Evolutionary conservation across 1,139 yeast genomes (phyloP).

Genomic region (Geotrichum phurueaensis): DNA sequence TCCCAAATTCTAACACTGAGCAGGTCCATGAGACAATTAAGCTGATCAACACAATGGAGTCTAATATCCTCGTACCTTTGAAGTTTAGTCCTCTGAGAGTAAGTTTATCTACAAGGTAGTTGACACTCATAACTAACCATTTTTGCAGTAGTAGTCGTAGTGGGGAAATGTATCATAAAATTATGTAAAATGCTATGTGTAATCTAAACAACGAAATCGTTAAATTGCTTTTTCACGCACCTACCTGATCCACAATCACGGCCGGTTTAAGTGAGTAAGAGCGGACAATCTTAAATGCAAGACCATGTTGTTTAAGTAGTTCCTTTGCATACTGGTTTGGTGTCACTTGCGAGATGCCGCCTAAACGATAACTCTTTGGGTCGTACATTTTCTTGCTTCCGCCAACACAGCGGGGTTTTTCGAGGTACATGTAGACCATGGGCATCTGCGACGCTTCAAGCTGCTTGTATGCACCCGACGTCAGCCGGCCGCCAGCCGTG

Average conservation of each 20-base stretch:
- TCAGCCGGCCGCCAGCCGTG: constrained; percentile 13
- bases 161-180: not conserved
- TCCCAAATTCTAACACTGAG: not conserved
- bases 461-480: constrained; percentile 9
- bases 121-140: not conserved
- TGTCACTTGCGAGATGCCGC: constrained; percentile 8
- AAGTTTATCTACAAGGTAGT: not conserved
- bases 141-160: not conserved
- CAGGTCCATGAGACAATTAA: constrained; percentile 40
- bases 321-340: constrained; percentile 10
- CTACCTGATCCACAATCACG: not conserved
- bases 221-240: not conserved
- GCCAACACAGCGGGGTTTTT: constrained; percentile 8
- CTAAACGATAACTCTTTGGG: constrained; percentile 2
- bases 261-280: constrained; percentile 4
- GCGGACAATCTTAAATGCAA: constrained; percentile 8
- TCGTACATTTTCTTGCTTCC: not conserved
- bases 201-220: not conserved
- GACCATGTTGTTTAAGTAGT: constrained; percentile 7
- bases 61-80: constrained; percentile 39
- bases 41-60: constrained; percentile 38
- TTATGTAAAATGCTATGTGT: not conserved
- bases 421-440: constrained; percentile 14
- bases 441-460: constrained; percentile 13
- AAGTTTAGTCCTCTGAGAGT: constrained; percentile 37